A percentile compares a stretch with the other conserved stretches of the same genome.
These are phyloP conservation scores for Apiotrichum akiyoshidainum DNA, from an alignment of 1,284 basidiomycete species.

Conservation along the genomic window DNA sequence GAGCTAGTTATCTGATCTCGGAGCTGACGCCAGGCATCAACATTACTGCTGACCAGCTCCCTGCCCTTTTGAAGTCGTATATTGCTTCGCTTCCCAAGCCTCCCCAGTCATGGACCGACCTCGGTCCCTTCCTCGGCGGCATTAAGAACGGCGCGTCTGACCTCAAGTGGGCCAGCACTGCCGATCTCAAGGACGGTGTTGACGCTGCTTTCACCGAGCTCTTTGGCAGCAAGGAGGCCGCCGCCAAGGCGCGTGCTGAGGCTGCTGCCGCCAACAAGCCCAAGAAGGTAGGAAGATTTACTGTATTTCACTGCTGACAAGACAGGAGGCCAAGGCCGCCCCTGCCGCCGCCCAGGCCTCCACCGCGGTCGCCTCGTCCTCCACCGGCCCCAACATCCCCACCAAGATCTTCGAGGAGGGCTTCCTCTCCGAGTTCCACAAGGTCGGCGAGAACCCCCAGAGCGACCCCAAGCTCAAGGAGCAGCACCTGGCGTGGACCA, in stretches of 20 bases:
- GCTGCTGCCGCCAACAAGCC: conserved; percentile 63
- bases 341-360: conserved; percentile 29
- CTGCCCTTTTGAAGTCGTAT: conserved; percentile 62
- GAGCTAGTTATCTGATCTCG: conserved; percentile 40
- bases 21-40: conserved; percentile 62
- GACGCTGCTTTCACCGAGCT: conserved; percentile 70
- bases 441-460: conserved; percentile 92
- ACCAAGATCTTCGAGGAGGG: conserved; percentile 83
- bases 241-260: conserved; percentile 65
- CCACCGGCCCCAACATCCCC: conserved; percentile 39
- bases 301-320: conserved; percentile 6
- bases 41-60: conserved; percentile 69
- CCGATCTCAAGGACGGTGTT: conserved; percentile 83
- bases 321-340: conserved; percentile 57
- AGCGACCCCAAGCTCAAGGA: conserved; percentile 72
- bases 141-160: conserved; percentile 64
- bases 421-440: conserved; percentile 89
- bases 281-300: conserved; percentile 53
- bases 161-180: conserved; percentile 77
- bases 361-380: conserved; percentile 43
- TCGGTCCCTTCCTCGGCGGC: conserved; percentile 67
- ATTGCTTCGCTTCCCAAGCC: conserved; percentile 55
- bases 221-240: conserved; percentile 73
- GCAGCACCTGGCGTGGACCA: conserved; percentile 75
- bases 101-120: conserved; percentile 68